These are phyloP conservation scores for Diaporthe destruens DNA, from an alignment of 2,329 filamentous ascomycete species.

Conservation along the genomic window DNA sequence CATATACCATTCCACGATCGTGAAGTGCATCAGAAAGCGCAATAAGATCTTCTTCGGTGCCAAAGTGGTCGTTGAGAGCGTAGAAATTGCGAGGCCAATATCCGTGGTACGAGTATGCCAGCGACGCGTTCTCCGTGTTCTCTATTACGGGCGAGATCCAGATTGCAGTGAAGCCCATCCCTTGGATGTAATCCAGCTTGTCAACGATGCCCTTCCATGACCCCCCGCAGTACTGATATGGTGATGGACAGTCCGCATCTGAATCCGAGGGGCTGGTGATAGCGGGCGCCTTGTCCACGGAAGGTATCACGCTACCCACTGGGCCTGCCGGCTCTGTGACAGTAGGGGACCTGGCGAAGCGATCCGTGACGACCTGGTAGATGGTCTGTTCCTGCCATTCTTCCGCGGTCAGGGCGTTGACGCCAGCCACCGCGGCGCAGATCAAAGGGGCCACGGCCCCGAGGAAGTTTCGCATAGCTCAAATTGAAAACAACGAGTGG, in stretches of 20 bases:
- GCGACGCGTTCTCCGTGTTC: slow-evolving; percentile 40
- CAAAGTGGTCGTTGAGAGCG: slow-evolving; percentile 29
- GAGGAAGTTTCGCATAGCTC: not conserved
- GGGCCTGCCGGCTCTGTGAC: no score
- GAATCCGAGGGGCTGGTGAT: not conserved
- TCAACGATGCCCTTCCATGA: slow-evolving; percentile 29
- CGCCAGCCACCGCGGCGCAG: slow-evolving; percentile 7
- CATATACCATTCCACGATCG: slow-evolving; percentile 46
- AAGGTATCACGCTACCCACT: no score
- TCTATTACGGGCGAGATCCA: slow-evolving; percentile 34
- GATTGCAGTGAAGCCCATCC: slow-evolving; percentile 24
- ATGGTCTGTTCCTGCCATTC: slow-evolving; percentile 35
- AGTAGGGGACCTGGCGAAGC: slow-evolving; percentile 15
- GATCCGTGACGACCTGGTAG: slow-evolving; percentile 26
- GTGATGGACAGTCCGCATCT: slow-evolving; percentile 1
- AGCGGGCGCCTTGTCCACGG: slow-evolving; percentile 6
- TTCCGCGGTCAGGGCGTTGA: slow-evolving; percentile 8
- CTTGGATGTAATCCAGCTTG: slow-evolving; percentile 30
- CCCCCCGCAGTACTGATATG: slow-evolving; percentile 26
- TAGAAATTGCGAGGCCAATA: slow-evolving; percentile 26
- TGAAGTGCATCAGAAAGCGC: slow-evolving; percentile 12
- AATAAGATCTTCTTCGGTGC: slow-evolving; percentile 21
- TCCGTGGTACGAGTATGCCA: slow-evolving; percentile 44
- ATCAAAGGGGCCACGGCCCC: not conserved
- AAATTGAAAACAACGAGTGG: not conserved